Conservation (phyloP, 176 grass and related monocot genomes). For the Lolium multiflorum region DNA sequence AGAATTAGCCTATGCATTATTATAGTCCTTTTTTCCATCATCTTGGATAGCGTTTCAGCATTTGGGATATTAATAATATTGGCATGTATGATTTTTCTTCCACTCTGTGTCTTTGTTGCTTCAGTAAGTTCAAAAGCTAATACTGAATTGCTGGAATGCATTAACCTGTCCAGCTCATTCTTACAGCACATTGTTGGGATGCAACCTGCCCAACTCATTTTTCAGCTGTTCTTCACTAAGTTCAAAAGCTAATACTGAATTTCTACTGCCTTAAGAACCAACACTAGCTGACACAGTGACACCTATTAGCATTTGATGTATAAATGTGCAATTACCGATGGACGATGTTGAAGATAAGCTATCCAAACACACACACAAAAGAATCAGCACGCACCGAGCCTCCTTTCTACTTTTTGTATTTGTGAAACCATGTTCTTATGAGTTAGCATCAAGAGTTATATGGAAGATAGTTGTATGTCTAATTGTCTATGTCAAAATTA, state of each 20-base stretch:
- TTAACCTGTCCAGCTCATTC: no score
- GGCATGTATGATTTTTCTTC: no score
- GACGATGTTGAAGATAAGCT: constrained; percentile 9
- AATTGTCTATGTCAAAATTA: neutral
- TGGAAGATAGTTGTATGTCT: neutral
- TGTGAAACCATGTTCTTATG: neutral
- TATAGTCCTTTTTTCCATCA: no score
- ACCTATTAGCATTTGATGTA: neutral
- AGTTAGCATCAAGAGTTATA: neutral
- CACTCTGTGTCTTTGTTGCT: no score
- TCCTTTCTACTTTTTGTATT: neutral
- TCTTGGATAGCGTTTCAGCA: no score
- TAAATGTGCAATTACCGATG: neutral
- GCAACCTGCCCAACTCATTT: no score
- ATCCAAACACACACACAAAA: neutral
- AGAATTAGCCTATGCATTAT: no score
- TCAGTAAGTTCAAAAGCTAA: no score
- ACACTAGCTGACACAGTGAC: neutral
- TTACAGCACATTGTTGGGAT: no score
- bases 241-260: neutral
- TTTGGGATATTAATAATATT: no score
- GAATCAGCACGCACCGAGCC: neutral
- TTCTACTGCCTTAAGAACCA: neutral
- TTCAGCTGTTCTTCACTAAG: no score
- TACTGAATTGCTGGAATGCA: no score